Percentiles rank a stretch among this genome's conserved stretches.
Conservation (phyloP, 164 flowering plant genomes). For the Vitis cinerea region DNA sequence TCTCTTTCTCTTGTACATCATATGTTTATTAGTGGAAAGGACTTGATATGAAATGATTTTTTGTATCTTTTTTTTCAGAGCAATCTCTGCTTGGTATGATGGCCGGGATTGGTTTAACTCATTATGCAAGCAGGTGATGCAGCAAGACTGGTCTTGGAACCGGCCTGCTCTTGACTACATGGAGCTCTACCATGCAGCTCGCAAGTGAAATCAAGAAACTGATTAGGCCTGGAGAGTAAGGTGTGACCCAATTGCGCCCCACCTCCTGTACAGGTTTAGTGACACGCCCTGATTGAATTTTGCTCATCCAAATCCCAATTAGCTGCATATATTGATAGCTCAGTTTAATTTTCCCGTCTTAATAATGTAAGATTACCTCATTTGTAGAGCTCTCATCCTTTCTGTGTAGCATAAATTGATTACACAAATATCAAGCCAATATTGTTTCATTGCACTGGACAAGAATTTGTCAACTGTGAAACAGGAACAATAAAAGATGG, state of each 20-base stretch:
- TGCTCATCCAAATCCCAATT: background rate
- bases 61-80: conserved; percentile 46
- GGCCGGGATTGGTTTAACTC: conserved; percentile 74
- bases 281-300: background rate
- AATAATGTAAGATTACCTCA: background rate
- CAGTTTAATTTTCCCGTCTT: background rate
- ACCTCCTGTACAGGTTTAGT: conserved; percentile 29
- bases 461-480: background rate
- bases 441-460: background rate
- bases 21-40: background rate
- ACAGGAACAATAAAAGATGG: no score
- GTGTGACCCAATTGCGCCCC: background rate
- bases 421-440: no score
- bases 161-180: conserved; percentile 91
- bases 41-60: background rate
- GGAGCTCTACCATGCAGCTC: conserved; percentile 87
- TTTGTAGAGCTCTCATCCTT: conserved; percentile 6
- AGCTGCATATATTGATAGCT: conserved; percentile 2
- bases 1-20: background rate
- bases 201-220: conserved; percentile 41
- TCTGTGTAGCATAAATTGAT: conserved; percentile 8
- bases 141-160: conserved; percentile 99
- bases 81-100: conserved; percentile 84
- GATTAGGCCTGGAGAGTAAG: background rate
- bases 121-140: conserved; percentile 85